Evolutionary conservation across 2,329 filamentous ascomycete genomes (phyloP).

Genomic region (Alternaria infectoria): DNA sequence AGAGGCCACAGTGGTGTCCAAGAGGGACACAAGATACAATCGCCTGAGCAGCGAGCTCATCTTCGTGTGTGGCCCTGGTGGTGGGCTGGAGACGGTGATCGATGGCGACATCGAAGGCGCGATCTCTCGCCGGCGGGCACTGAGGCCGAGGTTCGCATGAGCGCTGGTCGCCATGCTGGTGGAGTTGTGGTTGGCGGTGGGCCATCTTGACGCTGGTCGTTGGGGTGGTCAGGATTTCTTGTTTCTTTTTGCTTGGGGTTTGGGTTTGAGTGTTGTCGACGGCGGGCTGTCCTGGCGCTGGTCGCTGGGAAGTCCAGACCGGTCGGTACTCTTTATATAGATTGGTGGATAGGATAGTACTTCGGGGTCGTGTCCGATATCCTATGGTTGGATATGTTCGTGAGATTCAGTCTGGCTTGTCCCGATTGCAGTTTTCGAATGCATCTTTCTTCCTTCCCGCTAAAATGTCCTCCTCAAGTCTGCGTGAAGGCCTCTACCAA

Average conservation of each 20-base stretch:
- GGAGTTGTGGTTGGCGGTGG: background rate
- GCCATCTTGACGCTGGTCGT: background rate
- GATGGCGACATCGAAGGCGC: constrained; percentile 11
- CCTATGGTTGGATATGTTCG: background rate
- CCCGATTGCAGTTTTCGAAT: background rate
- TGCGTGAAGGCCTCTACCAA: constrained; percentile 25
- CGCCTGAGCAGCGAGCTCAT: constrained; percentile 9
- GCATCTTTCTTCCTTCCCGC: background rate
- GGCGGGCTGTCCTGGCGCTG: background rate
- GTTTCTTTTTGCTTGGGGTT: background rate
- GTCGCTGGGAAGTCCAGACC: background rate
- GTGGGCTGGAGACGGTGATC: constrained; percentile 8
- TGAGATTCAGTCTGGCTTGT: background rate
- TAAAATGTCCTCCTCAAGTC: background rate
- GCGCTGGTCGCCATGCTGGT: constrained; percentile 1
- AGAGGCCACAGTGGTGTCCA: background rate
- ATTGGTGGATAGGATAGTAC: background rate
- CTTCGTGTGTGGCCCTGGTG: constrained; percentile 11
- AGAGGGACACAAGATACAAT: constrained; percentile 14
- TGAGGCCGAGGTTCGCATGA: constrained; percentile 12
- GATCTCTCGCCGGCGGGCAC: constrained; percentile 1
- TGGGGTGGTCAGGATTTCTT: background rate
- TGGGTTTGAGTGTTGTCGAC: background rate
- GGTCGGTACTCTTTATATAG: background rate
- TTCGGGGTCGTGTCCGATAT: background rate